Evolutionary conservation across 768 basidiomycete genomes (phyloP), one percentile per base, ranked within the genome.

Genomic region (Tricholoma saponaceum): DNA sequence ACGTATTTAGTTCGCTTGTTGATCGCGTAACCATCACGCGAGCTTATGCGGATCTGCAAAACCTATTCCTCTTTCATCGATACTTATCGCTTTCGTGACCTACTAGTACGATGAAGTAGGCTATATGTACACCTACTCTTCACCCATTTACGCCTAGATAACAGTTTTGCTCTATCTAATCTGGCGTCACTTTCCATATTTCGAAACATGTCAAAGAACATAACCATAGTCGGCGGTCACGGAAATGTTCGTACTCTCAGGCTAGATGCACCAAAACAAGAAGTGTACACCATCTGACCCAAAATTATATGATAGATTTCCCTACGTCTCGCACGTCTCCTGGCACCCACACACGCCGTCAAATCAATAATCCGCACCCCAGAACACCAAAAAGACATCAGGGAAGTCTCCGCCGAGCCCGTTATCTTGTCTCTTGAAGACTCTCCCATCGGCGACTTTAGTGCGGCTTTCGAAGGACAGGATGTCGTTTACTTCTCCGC

Each of bases 391-490:
- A 53, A 69, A 3, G 83, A 83, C 35, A 79, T 88, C 62, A 72
- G 66, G 54, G 64, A 69, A 0, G 61, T 75, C 6, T 70, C 69
- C 9, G n/a, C n/a, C n/a, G n/a, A n/a, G n/a, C 84, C 86, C 4
- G 67, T 79, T 28, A 60, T 86, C 4, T 74, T 87, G 35, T 84
- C 83, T 1, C 74, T 88, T 25, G 85, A 87, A 62, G 77, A 82
- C 20, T 70, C 76, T 10, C 65, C 82, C 0, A 71, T 75, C 0
- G 59, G 69, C 1, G 75, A 80, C 1, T 81, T 88, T 62, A 74
- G 76, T 3, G 60, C 71, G 1, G 72, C 73, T 0, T 84, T 89
- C 64, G 62, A 69, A 33, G 72, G 72, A 0, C 61, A 69, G 7
- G 76, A 78, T 54, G 69, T 79, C 8, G 75, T 81, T 18, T 79